These are phyloP conservation scores for Barnettozyma sp. DNA, from an alignment of 805 yeast genomes.

Conservation along the genomic window DNA sequence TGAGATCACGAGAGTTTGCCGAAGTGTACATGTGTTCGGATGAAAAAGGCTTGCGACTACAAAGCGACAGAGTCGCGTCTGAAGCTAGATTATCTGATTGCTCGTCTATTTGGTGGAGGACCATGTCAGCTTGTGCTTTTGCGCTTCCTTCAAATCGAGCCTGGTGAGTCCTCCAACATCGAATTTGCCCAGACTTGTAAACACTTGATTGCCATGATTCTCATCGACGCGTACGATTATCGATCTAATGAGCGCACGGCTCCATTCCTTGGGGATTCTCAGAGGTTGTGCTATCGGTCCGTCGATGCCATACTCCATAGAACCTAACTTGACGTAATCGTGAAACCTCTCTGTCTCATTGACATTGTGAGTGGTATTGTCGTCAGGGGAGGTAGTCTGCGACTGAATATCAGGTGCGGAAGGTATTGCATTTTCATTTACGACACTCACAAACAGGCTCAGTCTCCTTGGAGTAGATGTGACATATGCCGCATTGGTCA, in stretches of 20 bases:
- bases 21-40: too few species aligned
- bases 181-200: constrained; percentile 33
- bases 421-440: constrained; percentile 1
- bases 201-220: constrained; percentile 32
- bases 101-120: not conserved
- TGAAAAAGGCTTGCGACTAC: too few species aligned
- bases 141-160: constrained; percentile 21
- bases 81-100: too few species aligned
- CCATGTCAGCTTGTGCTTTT: not conserved
- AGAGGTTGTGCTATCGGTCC: constrained; percentile 23
- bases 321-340: constrained; percentile 22
- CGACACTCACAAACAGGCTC: constrained; percentile 21
- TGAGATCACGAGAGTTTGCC: too few species aligned
- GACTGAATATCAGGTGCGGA: not conserved
- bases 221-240: constrained; percentile 26
- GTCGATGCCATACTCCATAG: constrained; percentile 23
- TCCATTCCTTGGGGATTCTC: constrained; percentile 26
- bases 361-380: constrained; percentile 17
- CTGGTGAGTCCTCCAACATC: constrained; percentile 36
- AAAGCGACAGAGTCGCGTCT: too few species aligned
- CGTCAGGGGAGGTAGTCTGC: not conserved
- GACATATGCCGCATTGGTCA: constrained; percentile 31
- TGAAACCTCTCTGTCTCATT: constrained; percentile 1
- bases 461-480: constrained; percentile 34
- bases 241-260: constrained; percentile 28